These are phyloP conservation scores for Singerocomus inundabilis DNA, from an alignment of 1,284 basidiomycete species.

Conservation along the genomic window DNA sequence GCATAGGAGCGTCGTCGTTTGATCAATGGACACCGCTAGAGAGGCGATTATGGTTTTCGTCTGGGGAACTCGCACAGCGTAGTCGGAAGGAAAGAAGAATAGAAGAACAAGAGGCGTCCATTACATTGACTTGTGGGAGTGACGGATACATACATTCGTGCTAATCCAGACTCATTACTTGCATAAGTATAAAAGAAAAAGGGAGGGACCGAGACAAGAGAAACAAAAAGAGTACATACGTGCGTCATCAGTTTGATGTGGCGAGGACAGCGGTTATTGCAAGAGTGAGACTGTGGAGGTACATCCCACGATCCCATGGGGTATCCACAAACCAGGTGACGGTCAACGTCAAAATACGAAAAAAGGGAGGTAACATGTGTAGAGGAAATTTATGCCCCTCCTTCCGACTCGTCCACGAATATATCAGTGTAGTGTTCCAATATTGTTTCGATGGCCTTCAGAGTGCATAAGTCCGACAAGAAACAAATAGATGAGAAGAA, in stretches of 20 bases:
- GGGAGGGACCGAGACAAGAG: not conserved
- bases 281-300: slow-evolving; percentile 13
- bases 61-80: not conserved
- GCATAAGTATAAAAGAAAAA: slow-evolving; percentile 10
- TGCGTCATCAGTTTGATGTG: slow-evolving; percentile 4
- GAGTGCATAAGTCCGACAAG: slow-evolving; percentile 1
- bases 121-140: slow-evolving; percentile 16
- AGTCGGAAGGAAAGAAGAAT: too few relatives aligned
- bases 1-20: too few relatives aligned
- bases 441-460: slow-evolving; percentile 76
- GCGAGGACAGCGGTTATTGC: slow-evolving; percentile 1
- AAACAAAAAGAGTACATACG: not conserved
- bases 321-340: slow-evolving; percentile 27
- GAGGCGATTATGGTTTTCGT: not conserved
- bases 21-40: not conserved
- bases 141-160: slow-evolving; percentile 21
- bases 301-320: slow-evolving; percentile 8
- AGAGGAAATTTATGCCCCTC: slow-evolving; percentile 18
- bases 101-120: not conserved
- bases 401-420: slow-evolving; percentile 68
- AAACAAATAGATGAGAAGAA: not conserved
- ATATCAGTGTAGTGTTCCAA: slow-evolving; percentile 79
- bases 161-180: slow-evolving; percentile 6
- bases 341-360: slow-evolving; percentile 10
- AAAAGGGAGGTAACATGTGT: not conserved